Percentiles rank a stretch among this genome's conserved stretches.
These are phyloP conservation scores for Aspergillus ochraceus DNA, from an alignment of 2,329 filamentous ascomycete genomes.

Conservation along the genomic window DNA sequence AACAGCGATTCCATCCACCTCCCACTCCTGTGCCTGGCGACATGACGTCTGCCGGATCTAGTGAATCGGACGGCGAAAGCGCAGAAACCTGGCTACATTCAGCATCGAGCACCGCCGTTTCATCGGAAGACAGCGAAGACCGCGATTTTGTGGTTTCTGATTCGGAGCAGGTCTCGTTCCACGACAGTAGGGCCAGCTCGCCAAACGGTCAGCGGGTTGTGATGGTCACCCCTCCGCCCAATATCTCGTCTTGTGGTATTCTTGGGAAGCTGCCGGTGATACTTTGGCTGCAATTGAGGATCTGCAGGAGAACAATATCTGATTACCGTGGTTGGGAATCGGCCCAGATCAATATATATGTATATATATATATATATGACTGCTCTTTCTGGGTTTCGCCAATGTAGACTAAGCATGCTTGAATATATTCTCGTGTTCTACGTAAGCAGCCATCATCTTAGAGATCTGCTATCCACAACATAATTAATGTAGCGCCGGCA, in stretches of 20 bases:
- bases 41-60: not conserved
- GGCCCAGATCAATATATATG: not conserved
- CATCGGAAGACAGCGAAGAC: conserved; percentile 6
- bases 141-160: conserved; percentile 10
- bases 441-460: not conserved
- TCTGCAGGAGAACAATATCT: not conserved
- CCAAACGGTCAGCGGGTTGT: conserved; percentile 1
- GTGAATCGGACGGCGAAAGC: not conserved
- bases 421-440: not conserved
- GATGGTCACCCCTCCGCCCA: conserved; percentile 2
- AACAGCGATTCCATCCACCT: not conserved
- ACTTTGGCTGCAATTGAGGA: not conserved
- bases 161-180: conserved; percentile 1
- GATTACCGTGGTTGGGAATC: not conserved
- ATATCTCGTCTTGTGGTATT: conserved; percentile 9
- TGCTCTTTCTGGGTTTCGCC: not conserved
- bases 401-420: not conserved
- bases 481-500: not conserved
- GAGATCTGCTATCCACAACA: not conserved
- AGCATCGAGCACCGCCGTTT: not conserved
- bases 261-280: conserved; percentile 4
- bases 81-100: not conserved
- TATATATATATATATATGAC: not conserved
- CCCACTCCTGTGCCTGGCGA: not conserved
- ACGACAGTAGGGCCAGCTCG: not conserved